Evolutionary conservation across 495 filamentous ascomycete genomes (phyloP), one percentile per base, ranked within the genome.

Genomic region (Neurospora cerealis): DNA sequence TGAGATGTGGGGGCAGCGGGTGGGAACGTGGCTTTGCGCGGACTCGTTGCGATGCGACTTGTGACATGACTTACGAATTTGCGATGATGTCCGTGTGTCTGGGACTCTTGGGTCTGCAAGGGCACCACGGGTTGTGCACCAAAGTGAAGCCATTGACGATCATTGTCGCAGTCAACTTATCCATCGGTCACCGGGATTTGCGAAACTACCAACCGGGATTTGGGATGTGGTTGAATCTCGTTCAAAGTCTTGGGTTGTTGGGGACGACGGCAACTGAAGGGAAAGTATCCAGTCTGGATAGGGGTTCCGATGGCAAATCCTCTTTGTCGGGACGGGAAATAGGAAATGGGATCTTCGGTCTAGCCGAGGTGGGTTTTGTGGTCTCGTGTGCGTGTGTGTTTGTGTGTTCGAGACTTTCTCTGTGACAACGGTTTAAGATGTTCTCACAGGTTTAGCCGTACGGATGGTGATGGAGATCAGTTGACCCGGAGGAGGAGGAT

Each of bases 1-100:
- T 75, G 73, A 75, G 73, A 75, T 60, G 73, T 75, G 70, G 73
- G 54, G 73, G 24, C 41, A 66, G 28, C 54, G 54, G 54, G 54
- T 66, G 54, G 54, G 54, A 66, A 66, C 54, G 54, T 66, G 54
- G 54, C 28, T 66, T 66, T 66, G 28, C 54, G 32, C 28, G 28
- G 28, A 66, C 28, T 62, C 6, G 54, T 62, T 54, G 46, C 46
- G 21, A 54, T 54, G 21, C 46, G 24, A 32, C 54, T 32, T 60
- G 48, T 24, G 54, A 62, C 54, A 32, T 62, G 24, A 28, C 24
- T 28, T 28, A 28, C 24, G 24, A 28, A 28, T 28, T 28, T 28
- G 24, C 24, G 42, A 44, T 17, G 19, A 46, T 48, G 44, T 48
- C 44, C 40, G 39, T 54, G 46, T 24, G 48, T 11, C 7, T 66